These are phyloP conservation scores for Pelargonium fulgidum DNA, from an alignment of 441 rosid species.

Conservation along the genomic window DNA sequence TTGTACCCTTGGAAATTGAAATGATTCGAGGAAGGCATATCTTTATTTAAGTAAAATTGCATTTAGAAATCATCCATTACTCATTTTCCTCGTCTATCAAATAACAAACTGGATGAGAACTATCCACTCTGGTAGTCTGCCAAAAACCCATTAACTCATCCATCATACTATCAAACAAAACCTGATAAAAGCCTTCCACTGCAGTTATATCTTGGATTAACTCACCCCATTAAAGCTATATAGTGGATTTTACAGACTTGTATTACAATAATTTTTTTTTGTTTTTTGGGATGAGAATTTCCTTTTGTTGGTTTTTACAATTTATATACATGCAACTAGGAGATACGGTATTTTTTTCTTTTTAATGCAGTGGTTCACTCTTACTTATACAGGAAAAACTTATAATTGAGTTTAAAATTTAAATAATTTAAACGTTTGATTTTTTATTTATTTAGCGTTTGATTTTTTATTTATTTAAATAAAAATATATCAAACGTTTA, in stretches of 20 bases:
- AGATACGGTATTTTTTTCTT: background rate
- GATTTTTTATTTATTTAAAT: too few relatives aligned
- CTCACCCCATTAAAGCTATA: background rate
- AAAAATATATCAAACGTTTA: background rate
- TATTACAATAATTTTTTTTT: background rate
- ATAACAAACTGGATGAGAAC: background rate
- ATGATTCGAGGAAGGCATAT: background rate
- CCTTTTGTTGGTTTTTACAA: background rate
- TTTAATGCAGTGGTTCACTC: background rate
- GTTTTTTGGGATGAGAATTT: background rate
- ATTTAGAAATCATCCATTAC: background rate
- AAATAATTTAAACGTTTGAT: too few relatives aligned
- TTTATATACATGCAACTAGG: background rate
- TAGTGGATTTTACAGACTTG: background rate
- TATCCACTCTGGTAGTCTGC: background rate
- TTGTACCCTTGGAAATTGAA: background rate
- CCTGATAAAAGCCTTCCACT: slow-evolving; percentile 1
- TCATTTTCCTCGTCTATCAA: background rate
- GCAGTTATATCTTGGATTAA: background rate
- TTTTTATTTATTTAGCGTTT: too few relatives aligned
- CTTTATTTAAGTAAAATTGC: background rate
- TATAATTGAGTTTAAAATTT: background rate
- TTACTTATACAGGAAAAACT: background rate
- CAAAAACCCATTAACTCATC: background rate
- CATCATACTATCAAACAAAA: background rate